Conservation (phyloP, 1,284 basidiomycete species). For the Sanguinoderma infundibulare region DNA sequence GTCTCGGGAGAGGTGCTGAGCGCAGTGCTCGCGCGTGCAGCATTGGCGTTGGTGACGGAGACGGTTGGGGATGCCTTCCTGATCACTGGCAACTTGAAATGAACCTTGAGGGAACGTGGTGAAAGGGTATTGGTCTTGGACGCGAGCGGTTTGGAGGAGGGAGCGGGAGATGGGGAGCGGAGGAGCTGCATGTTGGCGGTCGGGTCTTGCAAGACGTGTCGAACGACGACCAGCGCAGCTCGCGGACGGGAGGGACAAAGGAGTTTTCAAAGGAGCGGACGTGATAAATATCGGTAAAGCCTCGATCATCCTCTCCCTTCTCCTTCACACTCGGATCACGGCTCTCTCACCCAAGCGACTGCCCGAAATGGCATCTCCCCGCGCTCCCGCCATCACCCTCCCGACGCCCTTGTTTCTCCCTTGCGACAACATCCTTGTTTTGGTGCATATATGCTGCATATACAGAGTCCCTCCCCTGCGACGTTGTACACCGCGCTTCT, state of each 20-base stretch:
- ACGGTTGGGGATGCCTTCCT: slow-evolving; percentile 35
- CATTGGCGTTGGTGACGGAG: slow-evolving; percentile 33
- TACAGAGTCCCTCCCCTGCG: too few relatives aligned
- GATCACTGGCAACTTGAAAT: slow-evolving; percentile 22
- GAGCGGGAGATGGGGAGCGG: slow-evolving; percentile 1
- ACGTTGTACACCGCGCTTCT: too few relatives aligned
- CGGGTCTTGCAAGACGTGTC: slow-evolving; percentile 16
- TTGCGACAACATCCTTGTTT: neutral
- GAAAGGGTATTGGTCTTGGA: slow-evolving; percentile 13
- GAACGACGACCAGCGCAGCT: slow-evolving; percentile 29
- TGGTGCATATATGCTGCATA: neutral
- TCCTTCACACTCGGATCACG: slow-evolving; percentile 15
- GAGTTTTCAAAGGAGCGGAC: slow-evolving; percentile 2
- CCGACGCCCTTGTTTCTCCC: neutral
- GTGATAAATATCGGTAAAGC: slow-evolving; percentile 4
- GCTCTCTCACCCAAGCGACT: slow-evolving; percentile 3
- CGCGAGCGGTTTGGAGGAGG: slow-evolving; percentile 9
- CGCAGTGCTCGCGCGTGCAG: slow-evolving; percentile 22
- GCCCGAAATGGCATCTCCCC: too few relatives aligned
- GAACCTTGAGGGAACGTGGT: slow-evolving; percentile 21
- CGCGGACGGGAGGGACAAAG: slow-evolving; percentile 13
- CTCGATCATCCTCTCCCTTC: slow-evolving; percentile 2
- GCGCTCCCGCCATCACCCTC: neutral
- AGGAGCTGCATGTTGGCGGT: slow-evolving; percentile 16
- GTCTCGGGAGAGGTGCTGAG: slow-evolving; percentile 2